Percentiles rank a stretch among this genome's conserved stretches.
Evolutionary conservation across 495 filamentous ascomycete genomes (phyloP).

Genomic region (Oleoguttula mirabilis): DNA sequence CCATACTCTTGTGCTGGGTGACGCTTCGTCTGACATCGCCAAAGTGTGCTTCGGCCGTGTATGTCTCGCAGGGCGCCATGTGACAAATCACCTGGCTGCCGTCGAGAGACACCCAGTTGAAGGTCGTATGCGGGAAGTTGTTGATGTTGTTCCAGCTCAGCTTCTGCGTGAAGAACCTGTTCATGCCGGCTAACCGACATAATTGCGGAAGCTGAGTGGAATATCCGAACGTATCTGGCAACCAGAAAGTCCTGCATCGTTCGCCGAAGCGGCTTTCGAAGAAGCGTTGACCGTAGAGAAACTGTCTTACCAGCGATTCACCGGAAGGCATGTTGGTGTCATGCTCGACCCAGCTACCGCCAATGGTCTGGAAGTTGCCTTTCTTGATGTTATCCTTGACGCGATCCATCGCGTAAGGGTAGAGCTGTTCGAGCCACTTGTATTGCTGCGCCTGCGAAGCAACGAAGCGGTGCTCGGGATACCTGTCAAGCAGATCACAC

Average conservation of each 20-base stretch:
- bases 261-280: slow-evolving; percentile 90
- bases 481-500: slow-evolving; percentile 84
- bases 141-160: slow-evolving; percentile 97
- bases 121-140: slow-evolving; percentile 95
- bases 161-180: slow-evolving; percentile 93
- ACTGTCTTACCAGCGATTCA: slow-evolving; percentile 90
- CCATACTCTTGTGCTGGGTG: slow-evolving; percentile 87
- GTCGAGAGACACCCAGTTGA: slow-evolving; percentile 93
- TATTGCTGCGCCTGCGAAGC: slow-evolving; percentile 93
- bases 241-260: slow-evolving; percentile 84
- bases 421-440: slow-evolving; percentile 88
- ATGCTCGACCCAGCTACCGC: slow-evolving; percentile 97
- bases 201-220: slow-evolving; percentile 88
- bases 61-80: slow-evolving; percentile 89
- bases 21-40: slow-evolving; percentile 87
- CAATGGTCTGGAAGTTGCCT: slow-evolving; percentile 85
- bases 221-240: slow-evolving; percentile 96
- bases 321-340: slow-evolving; percentile 95
- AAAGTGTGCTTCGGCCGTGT: slow-evolving; percentile 89
- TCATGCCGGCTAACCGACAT: slow-evolving; percentile 86
- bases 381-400: slow-evolving; percentile 84
- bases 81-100: slow-evolving; percentile 94
- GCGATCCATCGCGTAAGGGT: slow-evolving; percentile 75
- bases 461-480: slow-evolving; percentile 85
- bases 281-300: slow-evolving; percentile 85